A percentile compares a stretch with the other conserved stretches of the same genome.
phyloP scores from a whole-genome alignment of 768 basidiomycete genomes.

The Coprinellus aureogranulatus region DNA sequence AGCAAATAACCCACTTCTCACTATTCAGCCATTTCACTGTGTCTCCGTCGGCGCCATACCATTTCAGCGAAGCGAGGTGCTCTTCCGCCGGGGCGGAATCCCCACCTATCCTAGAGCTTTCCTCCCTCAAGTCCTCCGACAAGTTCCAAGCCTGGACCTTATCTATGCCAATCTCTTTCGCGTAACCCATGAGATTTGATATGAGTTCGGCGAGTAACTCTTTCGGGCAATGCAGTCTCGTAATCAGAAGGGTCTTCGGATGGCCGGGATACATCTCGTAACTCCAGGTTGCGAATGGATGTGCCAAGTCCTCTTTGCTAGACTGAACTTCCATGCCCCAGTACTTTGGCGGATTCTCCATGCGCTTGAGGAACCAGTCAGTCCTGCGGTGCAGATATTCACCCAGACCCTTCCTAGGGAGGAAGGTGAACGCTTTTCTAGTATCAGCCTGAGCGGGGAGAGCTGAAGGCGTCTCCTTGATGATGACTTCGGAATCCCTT shows the following conservation, averaged over 20 bases:
- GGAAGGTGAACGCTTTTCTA: constrained; percentile 18
- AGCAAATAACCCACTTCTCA: constrained; percentile 20
- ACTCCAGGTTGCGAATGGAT: constrained; percentile 27
- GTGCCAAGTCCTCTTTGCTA: not conserved
- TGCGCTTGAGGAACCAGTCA: constrained; percentile 17
- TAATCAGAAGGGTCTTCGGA: constrained; percentile 19
- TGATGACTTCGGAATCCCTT: constrained; percentile 36
- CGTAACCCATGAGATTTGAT: constrained; percentile 24
- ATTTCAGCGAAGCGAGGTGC: constrained; percentile 40
- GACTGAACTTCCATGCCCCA: constrained; percentile 12
- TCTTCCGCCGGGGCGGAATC: constrained; percentile 29
- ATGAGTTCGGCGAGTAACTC: constrained; percentile 33
- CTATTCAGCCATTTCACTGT: constrained; percentile 21
- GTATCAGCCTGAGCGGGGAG: not conserved
- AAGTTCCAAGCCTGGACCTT: constrained; percentile 48
- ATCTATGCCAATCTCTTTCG: constrained; percentile 22
- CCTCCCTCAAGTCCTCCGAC: constrained; percentile 17
- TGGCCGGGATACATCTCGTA: constrained; percentile 15
- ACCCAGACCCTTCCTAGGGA: constrained; percentile 26
- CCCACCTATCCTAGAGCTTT: constrained; percentile 25
- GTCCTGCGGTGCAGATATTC: constrained; percentile 25
- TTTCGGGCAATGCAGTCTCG: constrained; percentile 22
- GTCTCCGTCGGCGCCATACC: constrained; percentile 34
- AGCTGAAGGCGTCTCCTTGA: constrained; percentile 25
- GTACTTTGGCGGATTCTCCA: constrained; percentile 10